Percentiles rank a stretch among this genome's conserved stretches.
Conservation (phyloP, 1,139 yeast species). For the Suhomyces taliae region DNA sequence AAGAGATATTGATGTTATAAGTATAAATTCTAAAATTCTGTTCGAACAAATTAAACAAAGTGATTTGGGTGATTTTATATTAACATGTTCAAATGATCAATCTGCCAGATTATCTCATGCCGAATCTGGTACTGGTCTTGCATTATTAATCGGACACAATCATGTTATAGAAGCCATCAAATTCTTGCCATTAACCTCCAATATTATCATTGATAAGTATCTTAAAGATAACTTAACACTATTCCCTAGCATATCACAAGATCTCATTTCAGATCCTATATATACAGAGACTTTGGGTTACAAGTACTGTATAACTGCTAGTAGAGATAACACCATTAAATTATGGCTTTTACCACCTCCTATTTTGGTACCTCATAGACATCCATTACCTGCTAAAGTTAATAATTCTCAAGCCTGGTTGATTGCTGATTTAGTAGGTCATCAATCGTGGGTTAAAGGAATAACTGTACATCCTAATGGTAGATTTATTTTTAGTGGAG, state of each 20-base stretch:
- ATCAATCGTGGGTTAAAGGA: constrained; percentile 84
- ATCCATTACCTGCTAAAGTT: constrained; percentile 54
- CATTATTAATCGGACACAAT: constrained; percentile 71
- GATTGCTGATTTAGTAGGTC: constrained; percentile 62
- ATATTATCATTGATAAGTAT: constrained; percentile 50
- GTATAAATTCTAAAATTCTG: constrained; percentile 18
- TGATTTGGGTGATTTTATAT: constrained; percentile 52
- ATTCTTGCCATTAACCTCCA: constrained; percentile 60
- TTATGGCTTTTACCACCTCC: constrained; percentile 79
- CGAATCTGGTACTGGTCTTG: constrained; percentile 66
- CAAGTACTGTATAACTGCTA: constrained; percentile 74
- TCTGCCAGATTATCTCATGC: constrained; percentile 65
- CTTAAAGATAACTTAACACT: constrained; percentile 33
- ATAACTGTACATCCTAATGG: constrained; percentile 77
- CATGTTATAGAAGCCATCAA: constrained; percentile 80
- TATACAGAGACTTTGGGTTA: constrained; percentile 47
- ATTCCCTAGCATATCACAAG: constrained; percentile 38
- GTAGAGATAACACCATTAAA: constrained; percentile 74
- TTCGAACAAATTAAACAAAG: constrained; percentile 12
- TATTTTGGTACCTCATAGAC: constrained; percentile 48
- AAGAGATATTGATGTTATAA: constrained; percentile 53
- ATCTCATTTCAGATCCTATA: constrained; percentile 27
- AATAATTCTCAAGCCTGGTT: constrained; percentile 62
- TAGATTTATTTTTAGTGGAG: constrained; percentile 63
- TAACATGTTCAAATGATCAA: constrained; percentile 84